A percentile compares a stretch with the other conserved stretches of the same genome.
phyloP scores from a whole-genome alignment of 768 basidiomycete genomes.

The Collybia sp. region DNA sequence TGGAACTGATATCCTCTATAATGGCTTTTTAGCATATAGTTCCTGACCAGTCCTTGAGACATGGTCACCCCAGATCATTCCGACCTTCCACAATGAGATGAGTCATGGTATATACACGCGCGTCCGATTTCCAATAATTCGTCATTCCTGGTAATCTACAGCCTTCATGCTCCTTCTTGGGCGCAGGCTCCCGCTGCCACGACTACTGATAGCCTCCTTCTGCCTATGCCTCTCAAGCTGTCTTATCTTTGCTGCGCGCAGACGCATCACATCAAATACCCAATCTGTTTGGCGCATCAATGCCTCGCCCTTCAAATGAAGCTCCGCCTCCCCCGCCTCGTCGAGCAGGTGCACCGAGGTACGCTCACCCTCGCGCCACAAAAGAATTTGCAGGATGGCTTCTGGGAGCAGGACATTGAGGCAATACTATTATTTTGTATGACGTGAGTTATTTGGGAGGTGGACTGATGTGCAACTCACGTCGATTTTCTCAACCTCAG shows the following conservation, averaged over 20 bases:
- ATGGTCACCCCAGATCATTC: too few species aligned
- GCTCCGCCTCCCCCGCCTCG: constrained; percentile 45
- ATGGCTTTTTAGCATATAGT: too few species aligned
- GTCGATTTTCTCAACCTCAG: constrained; percentile 45
- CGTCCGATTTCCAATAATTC: too few species aligned
- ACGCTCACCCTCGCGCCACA: constrained; percentile 66
- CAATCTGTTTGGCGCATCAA: constrained; percentile 57
- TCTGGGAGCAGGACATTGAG: constrained; percentile 69
- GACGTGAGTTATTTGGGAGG: too few species aligned
- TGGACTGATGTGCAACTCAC: constrained; percentile 24
- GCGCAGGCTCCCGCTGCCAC: constrained; percentile 7
- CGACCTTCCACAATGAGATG: too few species aligned
- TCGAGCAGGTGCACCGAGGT: constrained; percentile 43
- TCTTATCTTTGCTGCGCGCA: constrained; percentile 24
- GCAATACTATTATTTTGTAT: constrained; percentile 48
- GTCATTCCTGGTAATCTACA: too few species aligned
- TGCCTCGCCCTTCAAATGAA: constrained; percentile 45
- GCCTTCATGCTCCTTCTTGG: constrained; percentile 1
- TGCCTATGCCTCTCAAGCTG: constrained; percentile 14
- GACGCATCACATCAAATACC: constrained; percentile 59
- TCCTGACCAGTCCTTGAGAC: too few species aligned
- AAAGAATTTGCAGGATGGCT: constrained; percentile 64
- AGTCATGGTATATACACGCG: too few species aligned
- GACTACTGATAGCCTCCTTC: constrained; percentile 11
- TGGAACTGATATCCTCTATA: too few species aligned